Percentiles rank a stretch among this genome's conserved stretches.
Conservation (phyloP, 225 moss, liverwort and hornwort genomes). For the Bryoerythrophyllum caledonicum region DNA sequence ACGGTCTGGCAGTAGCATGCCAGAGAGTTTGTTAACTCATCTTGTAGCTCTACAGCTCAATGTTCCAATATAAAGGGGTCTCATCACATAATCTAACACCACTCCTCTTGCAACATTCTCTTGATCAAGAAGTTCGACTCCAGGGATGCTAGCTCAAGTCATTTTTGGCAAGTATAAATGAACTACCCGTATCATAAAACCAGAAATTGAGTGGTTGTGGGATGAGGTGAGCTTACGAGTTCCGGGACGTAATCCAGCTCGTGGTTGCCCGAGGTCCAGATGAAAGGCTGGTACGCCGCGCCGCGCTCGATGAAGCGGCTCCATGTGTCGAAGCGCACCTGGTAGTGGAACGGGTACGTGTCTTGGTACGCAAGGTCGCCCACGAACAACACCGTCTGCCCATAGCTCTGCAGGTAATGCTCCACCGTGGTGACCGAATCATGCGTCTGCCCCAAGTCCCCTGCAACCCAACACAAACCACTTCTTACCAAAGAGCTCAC, state of each 20-base stretch:
- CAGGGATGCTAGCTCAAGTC: no score
- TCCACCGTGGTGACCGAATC: conserved; percentile 72
- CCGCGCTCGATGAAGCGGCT: conserved; percentile 76
- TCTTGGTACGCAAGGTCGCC: conserved; percentile 96
- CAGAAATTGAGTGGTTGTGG: no score
- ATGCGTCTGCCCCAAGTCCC: conserved; percentile 87
- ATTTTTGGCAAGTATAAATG: no score
- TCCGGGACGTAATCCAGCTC: conserved; percentile 69
- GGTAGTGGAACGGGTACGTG: conserved; percentile 59
- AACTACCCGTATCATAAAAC: no score
- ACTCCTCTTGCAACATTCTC: no score
- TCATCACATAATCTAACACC: no score
- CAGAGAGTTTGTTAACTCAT: no score
- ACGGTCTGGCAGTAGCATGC: no score
- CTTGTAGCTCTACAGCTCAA: no score
- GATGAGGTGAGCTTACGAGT: conserved; percentile 31
- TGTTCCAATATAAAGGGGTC: no score
- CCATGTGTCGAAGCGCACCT: conserved; percentile 85
- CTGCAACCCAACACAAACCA: conserved; percentile 29
- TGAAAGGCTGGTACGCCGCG: conserved; percentile 85
- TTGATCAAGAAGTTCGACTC: no score
- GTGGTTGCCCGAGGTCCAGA: conserved; percentile 94
- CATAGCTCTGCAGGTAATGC: conserved; percentile 77
- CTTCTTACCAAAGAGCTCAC: not conserved
- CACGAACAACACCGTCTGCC: conserved; percentile 55